Evolutionary conservation across 2,329 filamentous ascomycete species (phyloP), one percentile per base, ranked within the genome.

Genomic region (Aspergillus sp.): DNA sequence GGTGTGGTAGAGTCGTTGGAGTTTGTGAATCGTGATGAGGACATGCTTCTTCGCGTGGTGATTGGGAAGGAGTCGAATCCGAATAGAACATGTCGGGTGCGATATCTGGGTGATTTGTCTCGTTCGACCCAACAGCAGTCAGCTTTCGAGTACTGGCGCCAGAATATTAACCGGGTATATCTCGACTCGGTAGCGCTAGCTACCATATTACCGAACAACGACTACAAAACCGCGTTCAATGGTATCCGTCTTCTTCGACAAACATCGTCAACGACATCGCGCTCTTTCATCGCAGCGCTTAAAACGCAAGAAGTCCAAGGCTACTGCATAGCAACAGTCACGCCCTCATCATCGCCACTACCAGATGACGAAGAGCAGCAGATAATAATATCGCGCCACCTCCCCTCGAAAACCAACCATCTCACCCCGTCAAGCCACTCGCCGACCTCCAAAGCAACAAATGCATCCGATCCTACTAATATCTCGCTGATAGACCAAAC

Each of bases 161-260:
- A 42, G 9, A 51, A 50, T 38, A 44, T 59, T 33, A 47, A 51
- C 30, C 49, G 45, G 23, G 43, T 56, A 37, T 58, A 56, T 30
- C 37, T 59, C 22, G 58, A 60, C 45, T 59, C 58, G 4, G 49
- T 47, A 10, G 50, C 53, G 9, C 35, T 60, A 22, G 52, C 52
- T 7, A n/a, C 45, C 43, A 5, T 49, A 53, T 17, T 38, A 17
- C 17, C 39, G 13, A 23, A 43, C 3, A 49, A 50, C 32, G 47
- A 49, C 20, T 46, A 46, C 43, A 53, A 44, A 19, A 52, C 47
- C 2, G 41, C 49, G 20, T 46, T 59, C 37, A 47, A 49, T 9
- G 55, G 52, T 3, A 39, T 59, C 9, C 48, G 46, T 32, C 49
- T 58, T 37, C 51, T 59, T 3, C 46, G 12, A 22, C 42, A 23